Evolutionary conservation across 805 yeast species (phyloP).

Genomic region (Pichia thaimueangensis): DNA sequence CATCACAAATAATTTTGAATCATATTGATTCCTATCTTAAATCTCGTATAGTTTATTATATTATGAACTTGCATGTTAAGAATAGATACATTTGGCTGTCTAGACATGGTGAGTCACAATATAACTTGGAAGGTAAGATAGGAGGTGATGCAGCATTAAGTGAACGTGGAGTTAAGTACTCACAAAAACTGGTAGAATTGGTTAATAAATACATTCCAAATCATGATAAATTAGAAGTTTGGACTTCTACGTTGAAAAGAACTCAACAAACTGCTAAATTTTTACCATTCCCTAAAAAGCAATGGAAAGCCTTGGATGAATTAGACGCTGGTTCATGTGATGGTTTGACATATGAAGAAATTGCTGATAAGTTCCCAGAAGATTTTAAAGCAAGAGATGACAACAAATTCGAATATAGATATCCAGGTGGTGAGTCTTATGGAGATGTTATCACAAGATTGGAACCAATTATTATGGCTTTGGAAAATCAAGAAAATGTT

Average conservation of each 20-base stretch:
- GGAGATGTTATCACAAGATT: constrained; percentile 90
- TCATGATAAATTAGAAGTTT: constrained; percentile 68
- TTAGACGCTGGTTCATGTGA: constrained; percentile 97
- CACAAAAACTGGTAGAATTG: constrained; percentile 70
- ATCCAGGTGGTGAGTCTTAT: constrained; percentile 96
- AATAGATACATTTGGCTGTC: constrained; percentile 91
- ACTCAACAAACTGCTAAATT: constrained; percentile 88
- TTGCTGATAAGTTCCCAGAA: constrained; percentile 78
- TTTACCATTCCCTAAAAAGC: constrained; percentile 73
- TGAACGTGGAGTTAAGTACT: constrained; percentile 78
- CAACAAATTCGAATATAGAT: constrained; percentile 90
- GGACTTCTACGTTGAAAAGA: constrained; percentile 90
- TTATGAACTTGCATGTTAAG: constrained; percentile 90
- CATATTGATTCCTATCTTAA: constrained; percentile 83
- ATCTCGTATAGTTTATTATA: constrained; percentile 88
- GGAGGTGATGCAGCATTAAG: constrained; percentile 92
- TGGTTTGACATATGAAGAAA: constrained; percentile 93
- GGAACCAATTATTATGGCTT: constrained; percentile 97
- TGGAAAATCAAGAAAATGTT: constrained; percentile 94
- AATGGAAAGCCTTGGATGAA: constrained; percentile 97
- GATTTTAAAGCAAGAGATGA: constrained; percentile 95
- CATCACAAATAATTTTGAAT: constrained; percentile 83
- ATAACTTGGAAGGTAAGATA: constrained; percentile 86
- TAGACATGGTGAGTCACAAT: constrained; percentile 92
- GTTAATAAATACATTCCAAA: constrained; percentile 60